Base-by-base conservation (phyloP, 768 basidiomycete species). In the Boletus vermiculosoides region DNA sequence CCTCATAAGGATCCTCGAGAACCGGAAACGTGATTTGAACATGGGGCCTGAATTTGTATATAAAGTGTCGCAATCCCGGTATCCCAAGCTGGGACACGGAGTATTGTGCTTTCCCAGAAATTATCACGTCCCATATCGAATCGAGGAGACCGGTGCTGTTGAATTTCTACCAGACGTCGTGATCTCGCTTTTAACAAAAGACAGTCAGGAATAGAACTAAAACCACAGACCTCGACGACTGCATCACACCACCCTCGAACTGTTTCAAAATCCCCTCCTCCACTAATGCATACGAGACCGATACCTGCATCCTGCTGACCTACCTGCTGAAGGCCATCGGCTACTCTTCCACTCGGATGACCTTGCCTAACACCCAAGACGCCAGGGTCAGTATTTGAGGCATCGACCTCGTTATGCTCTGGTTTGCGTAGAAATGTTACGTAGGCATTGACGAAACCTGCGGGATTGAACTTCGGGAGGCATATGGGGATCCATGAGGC, bases 401-500 rank as follows among this genome's bases (percentile, higher is more conserved):
- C 25, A 34, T 58, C 58, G 12, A 8, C 30, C 31, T 47, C 63
- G 13, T 55, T 63, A 23, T 55, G 52, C 11, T 74, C 69, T 46
- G 71, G 68, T 58, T 76, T 80, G 42, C 81, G 78, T 28, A 88
- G 70, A 69, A 89, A 92, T 4, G 84, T 82, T 42, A 98, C 82
- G 64, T 95, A 97, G 13, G 92, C 90, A 69, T 99, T 93, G 28
- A 96, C 86, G 71, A 98, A 98, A 1, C 88, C 88, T 5, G 85
- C 75, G 0, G 92, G 78, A 66, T 98, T 93, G 78, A 92, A 98
- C 71, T 94, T 94, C 0, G 97, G 96, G 4, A 99, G 81, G 70
- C 97, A 98, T 46, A 99, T 83, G 3, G 97, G 97, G 9, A 98
- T 82, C 93, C 94, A 99, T 7, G 89, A 88, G 15, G 94, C 90